Conservation (phyloP, 352 stramenopile genomes). For the Phytopythium helicoides region DNA sequence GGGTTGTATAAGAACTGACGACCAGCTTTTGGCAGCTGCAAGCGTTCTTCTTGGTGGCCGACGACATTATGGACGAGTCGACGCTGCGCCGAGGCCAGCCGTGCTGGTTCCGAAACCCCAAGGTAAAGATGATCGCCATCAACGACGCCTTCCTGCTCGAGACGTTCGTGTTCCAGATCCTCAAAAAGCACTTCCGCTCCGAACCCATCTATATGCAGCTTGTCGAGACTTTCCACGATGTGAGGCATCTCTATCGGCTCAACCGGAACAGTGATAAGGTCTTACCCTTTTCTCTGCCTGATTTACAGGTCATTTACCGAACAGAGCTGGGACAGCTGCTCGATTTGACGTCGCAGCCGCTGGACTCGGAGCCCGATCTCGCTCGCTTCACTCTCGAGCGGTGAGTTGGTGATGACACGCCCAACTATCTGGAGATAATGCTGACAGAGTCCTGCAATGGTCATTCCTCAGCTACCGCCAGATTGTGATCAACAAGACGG, state of each 20-base stretch:
- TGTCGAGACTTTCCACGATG: slow-evolving; percentile 95
- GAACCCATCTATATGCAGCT: slow-evolving; percentile 91
- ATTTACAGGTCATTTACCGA: slow-evolving; percentile 90
- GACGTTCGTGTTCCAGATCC: slow-evolving; percentile 88
- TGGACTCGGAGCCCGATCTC: slow-evolving; percentile 81
- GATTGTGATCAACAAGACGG: slow-evolving; percentile 99
- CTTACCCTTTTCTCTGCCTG: slow-evolving; percentile 10
- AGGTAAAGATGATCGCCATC: slow-evolving; percentile 94
- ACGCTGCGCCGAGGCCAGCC: slow-evolving; percentile 94
- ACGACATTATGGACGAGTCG: slow-evolving; percentile 99
- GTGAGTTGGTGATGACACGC: too few species aligned
- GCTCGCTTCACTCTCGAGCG: slow-evolving; percentile 93
- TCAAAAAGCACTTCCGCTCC: slow-evolving; percentile 86
- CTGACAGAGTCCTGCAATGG: slow-evolving; percentile 3
- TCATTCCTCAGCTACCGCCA: slow-evolving; percentile 49
- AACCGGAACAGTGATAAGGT: neutral
- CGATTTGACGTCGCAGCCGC: slow-evolving; percentile 88
- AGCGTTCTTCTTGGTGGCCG: slow-evolving; percentile 98
- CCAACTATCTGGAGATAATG: neutral
- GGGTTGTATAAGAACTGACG: neutral
- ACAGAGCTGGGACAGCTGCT: slow-evolving; percentile 97
- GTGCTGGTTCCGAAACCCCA: slow-evolving; percentile 95
- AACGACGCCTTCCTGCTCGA: slow-evolving; percentile 97
- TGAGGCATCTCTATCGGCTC: slow-evolving; percentile 21
- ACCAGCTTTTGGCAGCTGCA: slow-evolving; percentile 78